Percentiles rank a stretch among this genome's conserved stretches.
Evolutionary conservation across 768 basidiomycete species (phyloP).

Genomic region (Pholiota molesta): DNA sequence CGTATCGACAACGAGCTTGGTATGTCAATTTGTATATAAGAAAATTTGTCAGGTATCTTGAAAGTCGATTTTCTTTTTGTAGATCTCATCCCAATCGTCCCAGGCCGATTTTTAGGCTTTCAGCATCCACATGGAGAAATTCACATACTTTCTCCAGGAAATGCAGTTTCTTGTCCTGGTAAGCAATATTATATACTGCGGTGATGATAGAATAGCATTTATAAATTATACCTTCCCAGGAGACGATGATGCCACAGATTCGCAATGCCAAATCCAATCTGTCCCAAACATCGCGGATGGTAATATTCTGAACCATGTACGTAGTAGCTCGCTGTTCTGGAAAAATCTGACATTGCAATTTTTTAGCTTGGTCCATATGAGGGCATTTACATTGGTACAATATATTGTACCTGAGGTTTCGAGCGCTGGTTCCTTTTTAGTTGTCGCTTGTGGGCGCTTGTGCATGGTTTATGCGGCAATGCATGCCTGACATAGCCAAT

Average conservation of each 20-base stretch:
- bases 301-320: slow-evolving; percentile 52
- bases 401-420: slow-evolving; percentile 31
- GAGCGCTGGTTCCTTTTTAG: neutral
- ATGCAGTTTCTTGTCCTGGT: slow-evolving; percentile 42
- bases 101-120: slow-evolving; percentile 52
- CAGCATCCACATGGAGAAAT: slow-evolving; percentile 55
- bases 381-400: slow-evolving; percentile 56
- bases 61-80: neutral
- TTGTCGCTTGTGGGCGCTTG: neutral
- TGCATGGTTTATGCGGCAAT: neutral
- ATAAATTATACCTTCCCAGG: slow-evolving; percentile 27
- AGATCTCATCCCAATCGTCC: slow-evolving; percentile 61
- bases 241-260: slow-evolving; percentile 54
- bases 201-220: neutral
- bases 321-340: slow-evolving; percentile 11
- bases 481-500: neutral
- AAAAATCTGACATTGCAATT: neutral
- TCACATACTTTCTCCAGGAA: slow-evolving; percentile 47
- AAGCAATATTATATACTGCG: neutral
- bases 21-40: neutral
- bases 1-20: slow-evolving; percentile 45
- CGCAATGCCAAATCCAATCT: slow-evolving; percentile 51
- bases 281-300: slow-evolving; percentile 56
- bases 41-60: neutral
- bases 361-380: slow-evolving; percentile 50